Conservation (phyloP, 306 rosid genomes). For the Quercus glauca region DNA sequence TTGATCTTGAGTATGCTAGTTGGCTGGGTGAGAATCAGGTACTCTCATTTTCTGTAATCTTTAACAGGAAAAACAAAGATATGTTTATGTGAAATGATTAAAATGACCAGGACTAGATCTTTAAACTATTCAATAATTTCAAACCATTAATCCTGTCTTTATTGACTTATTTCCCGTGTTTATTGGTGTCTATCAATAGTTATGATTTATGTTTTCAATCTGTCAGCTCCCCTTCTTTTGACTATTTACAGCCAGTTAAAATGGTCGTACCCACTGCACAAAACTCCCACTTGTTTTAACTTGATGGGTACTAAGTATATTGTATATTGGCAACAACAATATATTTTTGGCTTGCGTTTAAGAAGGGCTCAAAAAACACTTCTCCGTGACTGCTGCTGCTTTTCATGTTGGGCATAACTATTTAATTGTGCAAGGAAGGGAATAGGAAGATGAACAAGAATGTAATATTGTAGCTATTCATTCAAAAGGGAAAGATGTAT, state of each 20-base stretch:
- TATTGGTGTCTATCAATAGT: not conserved
- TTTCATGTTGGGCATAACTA: not conserved
- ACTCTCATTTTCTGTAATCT: constrained; percentile 4
- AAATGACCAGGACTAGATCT: not conserved
- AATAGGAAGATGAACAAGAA: not conserved
- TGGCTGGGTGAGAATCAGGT: constrained; percentile 99
- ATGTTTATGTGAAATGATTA: not conserved
- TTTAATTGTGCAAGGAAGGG: not conserved
- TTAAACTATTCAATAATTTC: not conserved
- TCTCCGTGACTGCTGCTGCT: not conserved
- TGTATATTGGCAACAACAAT: not conserved
- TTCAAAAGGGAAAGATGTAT: not conserved
- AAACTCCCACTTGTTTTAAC: too few species aligned
- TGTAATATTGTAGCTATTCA: not conserved
- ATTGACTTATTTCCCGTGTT: not conserved
- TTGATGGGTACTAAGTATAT: not conserved
- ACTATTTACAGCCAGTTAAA: not conserved
- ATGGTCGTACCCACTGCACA: too few species aligned
- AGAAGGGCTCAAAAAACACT: not conserved
- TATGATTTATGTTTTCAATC: not conserved
- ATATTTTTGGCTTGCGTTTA: not conserved
- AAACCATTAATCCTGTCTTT: not conserved
- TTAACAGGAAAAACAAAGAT: not conserved
- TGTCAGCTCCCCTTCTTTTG: constrained; percentile 8
- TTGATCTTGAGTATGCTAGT: constrained; percentile 91